Base-by-base conservation (phyloP, 805 yeast species). In the Yamadazyma nakazawae region DNA sequence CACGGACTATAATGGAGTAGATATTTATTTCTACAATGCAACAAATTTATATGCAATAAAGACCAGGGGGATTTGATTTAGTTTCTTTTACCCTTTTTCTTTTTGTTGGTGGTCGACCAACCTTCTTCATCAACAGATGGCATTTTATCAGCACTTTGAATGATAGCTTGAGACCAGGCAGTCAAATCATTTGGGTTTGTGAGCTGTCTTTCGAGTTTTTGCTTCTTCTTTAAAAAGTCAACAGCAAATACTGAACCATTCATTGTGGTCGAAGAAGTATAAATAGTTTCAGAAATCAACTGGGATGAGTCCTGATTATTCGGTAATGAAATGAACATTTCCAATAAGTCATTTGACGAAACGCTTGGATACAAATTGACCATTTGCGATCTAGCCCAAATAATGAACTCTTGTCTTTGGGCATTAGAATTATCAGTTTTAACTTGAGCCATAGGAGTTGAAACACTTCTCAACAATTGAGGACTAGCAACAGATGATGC, bases 161-260 rank as follows among this genome's bases (percentile, higher is more conserved):
- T 66, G 44, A 86, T 70, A 3, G 91, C 94, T 49, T 83, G 85
- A 42, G 77, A 74, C 97, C 97, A 90, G 36, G 82, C 74, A 54
- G 79, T 72, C 8, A 66, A 72, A 46, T 70, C 67, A 28, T 66
- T 70, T 24, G 67, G 61, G 16, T 19, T 37, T 14, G 39, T 17
- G 46, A 66, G 48, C 48, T 64, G 70, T 53, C 79, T 76, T 57
- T 90, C 97, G 47, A 88, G 91, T 42, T 72, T 76, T 50, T 76
- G 77, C 60, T 94, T 84, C 61, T 86, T 82, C 66, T 84, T 85
- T 61, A 85, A 74, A 63, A 94, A 94, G 60, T 94, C 99, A 47
- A 78, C 79, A 0, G 99, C 96, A 72, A 91, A 92, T 54, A 96
- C 77, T 61, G 96, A 82, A 19, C 98, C 98, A 63, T 94, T 97